phyloP scores from a whole-genome alignment of 2,329 filamentous ascomycete species.

The Sporothrix sp. region DNA sequence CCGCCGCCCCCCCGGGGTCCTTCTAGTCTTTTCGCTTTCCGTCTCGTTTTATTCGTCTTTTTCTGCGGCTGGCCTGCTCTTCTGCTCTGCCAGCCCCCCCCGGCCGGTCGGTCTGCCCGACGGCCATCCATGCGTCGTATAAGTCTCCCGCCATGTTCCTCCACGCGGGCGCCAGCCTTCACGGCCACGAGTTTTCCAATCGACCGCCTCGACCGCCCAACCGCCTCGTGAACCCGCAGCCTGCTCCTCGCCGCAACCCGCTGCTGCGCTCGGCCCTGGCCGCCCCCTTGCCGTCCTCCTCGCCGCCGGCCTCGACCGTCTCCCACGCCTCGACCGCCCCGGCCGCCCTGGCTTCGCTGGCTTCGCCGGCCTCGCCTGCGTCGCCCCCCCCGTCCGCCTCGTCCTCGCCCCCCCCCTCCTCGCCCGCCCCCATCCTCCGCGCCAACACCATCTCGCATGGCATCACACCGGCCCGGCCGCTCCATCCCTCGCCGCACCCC shows the following conservation, averaged over 20 bases:
- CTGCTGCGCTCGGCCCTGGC: constrained; percentile 34
- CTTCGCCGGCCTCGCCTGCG: neutral
- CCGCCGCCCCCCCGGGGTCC: neutral
- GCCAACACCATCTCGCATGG: constrained; percentile 9
- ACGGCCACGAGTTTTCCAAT: constrained; percentile 49
- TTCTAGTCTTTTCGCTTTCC: neutral
- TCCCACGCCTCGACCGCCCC: neutral
- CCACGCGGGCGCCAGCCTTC: constrained; percentile 48
- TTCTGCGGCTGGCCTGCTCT: neutral
- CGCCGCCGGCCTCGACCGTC: neutral
- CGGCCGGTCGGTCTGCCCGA: constrained; percentile 9
- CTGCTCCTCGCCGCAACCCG: constrained; percentile 27
- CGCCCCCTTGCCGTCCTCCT: constrained; percentile 5
- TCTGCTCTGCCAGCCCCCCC: neutral
- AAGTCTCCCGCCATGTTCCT: constrained; percentile 41
- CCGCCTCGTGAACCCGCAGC: constrained; percentile 20
- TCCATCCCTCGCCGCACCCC: constrained; percentile 9
- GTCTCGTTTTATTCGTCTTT: neutral
- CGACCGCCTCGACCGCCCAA: constrained; percentile 25
- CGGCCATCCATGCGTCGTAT: constrained; percentile 1
- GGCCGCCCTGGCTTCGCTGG: too few species aligned
- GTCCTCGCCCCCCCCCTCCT: neutral
- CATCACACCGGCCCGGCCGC: neutral
- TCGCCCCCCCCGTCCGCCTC: constrained; percentile 7
- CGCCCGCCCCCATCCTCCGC: constrained; percentile 12